Evolutionary conservation across 345 rosid genomes (phyloP).

Genomic region (Eucalyptus lansdowneana): DNA sequence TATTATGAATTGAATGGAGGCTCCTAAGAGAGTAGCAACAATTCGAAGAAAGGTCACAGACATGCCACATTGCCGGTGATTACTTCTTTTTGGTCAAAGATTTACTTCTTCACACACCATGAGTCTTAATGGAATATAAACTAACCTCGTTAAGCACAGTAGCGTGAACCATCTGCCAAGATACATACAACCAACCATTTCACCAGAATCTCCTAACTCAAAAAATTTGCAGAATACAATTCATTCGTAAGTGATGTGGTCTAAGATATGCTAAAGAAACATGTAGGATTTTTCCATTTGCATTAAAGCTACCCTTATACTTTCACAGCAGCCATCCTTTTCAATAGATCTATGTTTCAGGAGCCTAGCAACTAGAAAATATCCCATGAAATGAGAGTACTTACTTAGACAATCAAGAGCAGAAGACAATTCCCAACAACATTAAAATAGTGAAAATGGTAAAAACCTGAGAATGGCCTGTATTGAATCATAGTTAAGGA

Average conservation of each 20-base stretch:
- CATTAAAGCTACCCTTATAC: not conserved
- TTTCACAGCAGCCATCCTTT: not conserved
- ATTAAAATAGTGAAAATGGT: not conserved
- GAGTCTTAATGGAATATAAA: not conserved
- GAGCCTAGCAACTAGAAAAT: not conserved
- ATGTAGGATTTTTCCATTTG: not conserved
- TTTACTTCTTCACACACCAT: not conserved
- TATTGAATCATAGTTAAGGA: slow-evolving; percentile 71
- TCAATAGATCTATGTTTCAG: not conserved
- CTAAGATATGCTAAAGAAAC: not conserved
- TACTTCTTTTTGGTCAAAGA: no score
- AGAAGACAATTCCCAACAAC: not conserved
- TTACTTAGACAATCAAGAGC: not conserved
- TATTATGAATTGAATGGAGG: not conserved
- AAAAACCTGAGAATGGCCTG: slow-evolving; percentile 62
- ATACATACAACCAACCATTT: not conserved
- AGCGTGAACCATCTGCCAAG: not conserved
- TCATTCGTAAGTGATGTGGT: not conserved
- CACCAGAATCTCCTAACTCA: not conserved
- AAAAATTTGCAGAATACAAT: not conserved
- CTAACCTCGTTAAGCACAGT: not conserved
- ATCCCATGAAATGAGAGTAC: not conserved
- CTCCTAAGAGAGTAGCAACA: not conserved
- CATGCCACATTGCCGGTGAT: not conserved
- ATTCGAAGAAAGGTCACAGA: not conserved